Evolutionary conservation across 306 rosid species (phyloP), one percentile per base, ranked within the genome.

Genomic region (Acacia crassicarpa): DNA sequence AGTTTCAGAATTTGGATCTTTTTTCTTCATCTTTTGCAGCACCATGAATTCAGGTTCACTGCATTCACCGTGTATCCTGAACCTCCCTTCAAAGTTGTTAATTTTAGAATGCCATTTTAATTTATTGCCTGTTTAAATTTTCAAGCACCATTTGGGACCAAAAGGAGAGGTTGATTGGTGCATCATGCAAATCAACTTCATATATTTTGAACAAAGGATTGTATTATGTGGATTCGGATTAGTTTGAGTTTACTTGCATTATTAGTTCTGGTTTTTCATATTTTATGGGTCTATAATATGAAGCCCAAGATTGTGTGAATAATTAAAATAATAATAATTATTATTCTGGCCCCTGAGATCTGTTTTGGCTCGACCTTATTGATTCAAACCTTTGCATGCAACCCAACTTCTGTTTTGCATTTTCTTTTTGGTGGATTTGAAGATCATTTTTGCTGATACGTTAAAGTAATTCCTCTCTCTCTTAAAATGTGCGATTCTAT

Each of bases 401-500:
- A 38, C 68, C 32, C 67, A 16, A 69, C 30, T 1, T 40, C 40
- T 35, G 49, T 67, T 68, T 11, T 45, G 13, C 11, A 79, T 8
- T 6, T 67, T 83, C 48, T 45, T 49, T 67, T 19, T 65, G 32
- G 63, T 32, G 40, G 48, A 49, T 74, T 75, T 69, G 59, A 13
- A 19, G 12, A 33, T 75, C 45, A 14, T 20, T 71, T 61, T 56
- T 76, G 43, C 56, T 84, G 44, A 80, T 63, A 67, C 72, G n/a
- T 22, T 68, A 43, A 65, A 65, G 46, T 48, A 35, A 30, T 72
- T 67, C 53, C 9, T 22, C 19, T 23, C 49, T 32, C 20, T 43
- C 46, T 49, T 84, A 20, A 70, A 83, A 74, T 73, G 56, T 84
- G 68, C 62, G 25, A 20, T 56, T 56, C 59, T 53, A 16, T 67